Evolutionary conservation across 305 asterid species (phyloP).

Genomic region (Solanum hybrid): DNA sequence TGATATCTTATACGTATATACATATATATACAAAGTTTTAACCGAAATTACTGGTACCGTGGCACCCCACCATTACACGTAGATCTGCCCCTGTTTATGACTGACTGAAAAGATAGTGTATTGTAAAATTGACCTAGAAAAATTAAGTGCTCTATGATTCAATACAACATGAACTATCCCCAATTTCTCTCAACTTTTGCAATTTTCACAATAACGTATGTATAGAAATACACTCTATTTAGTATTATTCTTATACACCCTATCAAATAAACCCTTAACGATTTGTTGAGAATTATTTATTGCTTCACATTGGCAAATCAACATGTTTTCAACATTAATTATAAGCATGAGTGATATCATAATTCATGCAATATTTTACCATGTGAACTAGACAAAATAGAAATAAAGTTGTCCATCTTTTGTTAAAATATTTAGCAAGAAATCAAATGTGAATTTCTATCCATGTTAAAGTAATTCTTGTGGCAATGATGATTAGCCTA

Average conservation of each 20-base stretch:
- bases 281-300: not conserved
- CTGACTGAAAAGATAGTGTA: too few species aligned
- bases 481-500: not conserved
- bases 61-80: too few species aligned
- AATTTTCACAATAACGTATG: not conserved
- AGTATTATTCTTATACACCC: too few species aligned
- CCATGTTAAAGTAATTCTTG: constrained; percentile 1
- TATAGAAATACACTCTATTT: too few species aligned
- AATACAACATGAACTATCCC: not conserved
- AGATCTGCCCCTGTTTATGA: too few species aligned
- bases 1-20: too few species aligned
- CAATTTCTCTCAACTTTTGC: not conserved
- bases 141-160: not conserved
- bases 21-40: too few species aligned
- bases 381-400: not conserved
- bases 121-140: not conserved
- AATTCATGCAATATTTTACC: not conserved
- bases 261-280: too few species aligned
- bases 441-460: not conserved
- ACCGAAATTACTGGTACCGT: too few species aligned
- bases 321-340: not conserved
- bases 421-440: not conserved
- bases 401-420: not conserved
- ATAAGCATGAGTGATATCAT: not conserved
- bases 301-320: not conserved